phyloP scores from a whole-genome alignment of 2,329 filamentous ascomycete species.

The Akanthomyces lecanii region DNA sequence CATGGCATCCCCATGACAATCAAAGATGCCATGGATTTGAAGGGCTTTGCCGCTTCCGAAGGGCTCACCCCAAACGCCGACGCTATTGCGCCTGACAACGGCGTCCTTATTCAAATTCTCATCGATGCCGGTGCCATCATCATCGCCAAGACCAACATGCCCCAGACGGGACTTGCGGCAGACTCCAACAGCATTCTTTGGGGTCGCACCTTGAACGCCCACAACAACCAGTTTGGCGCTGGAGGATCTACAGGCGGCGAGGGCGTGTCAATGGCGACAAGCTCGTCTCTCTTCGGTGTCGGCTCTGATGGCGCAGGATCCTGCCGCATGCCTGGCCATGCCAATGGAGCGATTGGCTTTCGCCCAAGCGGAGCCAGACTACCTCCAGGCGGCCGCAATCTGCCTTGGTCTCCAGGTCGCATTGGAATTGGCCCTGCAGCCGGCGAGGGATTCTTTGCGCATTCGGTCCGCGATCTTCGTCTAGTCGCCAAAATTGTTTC shows the following conservation, averaged over 20 bases:
- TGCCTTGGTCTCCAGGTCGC: neutral
- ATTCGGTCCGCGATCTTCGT: neutral
- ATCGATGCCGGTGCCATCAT: conserved; percentile 23
- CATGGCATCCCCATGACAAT: conserved; percentile 56
- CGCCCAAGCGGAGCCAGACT: conserved; percentile 2
- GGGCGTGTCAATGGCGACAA: neutral
- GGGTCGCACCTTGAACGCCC: conserved; percentile 1
- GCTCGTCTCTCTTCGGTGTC: conserved; percentile 2
- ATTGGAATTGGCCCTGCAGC: neutral
- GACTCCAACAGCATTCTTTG: conserved; percentile 11
- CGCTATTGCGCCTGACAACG: conserved; percentile 25
- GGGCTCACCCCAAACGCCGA: conserved; percentile 28
- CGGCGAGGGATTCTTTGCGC: neutral
- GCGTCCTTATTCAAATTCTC: conserved; percentile 27
- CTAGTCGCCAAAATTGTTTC: neutral
- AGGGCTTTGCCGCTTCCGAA: conserved; percentile 40
- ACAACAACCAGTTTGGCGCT: conserved; percentile 6
- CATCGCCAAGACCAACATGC: conserved; percentile 14
- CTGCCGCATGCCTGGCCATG: conserved; percentile 5
- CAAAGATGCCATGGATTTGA: conserved; percentile 39
- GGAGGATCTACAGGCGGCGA: conserved; percentile 4
- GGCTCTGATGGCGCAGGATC: conserved; percentile 4
- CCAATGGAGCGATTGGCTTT: conserved; percentile 6
- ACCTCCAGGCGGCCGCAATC: neutral
- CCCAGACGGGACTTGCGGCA: conserved; percentile 9